Percentiles rank a stretch among this genome's conserved stretches.
Evolutionary conservation across 2,329 filamentous ascomycete genomes (phyloP).

Genomic region (Monosporascus sp.): DNA sequence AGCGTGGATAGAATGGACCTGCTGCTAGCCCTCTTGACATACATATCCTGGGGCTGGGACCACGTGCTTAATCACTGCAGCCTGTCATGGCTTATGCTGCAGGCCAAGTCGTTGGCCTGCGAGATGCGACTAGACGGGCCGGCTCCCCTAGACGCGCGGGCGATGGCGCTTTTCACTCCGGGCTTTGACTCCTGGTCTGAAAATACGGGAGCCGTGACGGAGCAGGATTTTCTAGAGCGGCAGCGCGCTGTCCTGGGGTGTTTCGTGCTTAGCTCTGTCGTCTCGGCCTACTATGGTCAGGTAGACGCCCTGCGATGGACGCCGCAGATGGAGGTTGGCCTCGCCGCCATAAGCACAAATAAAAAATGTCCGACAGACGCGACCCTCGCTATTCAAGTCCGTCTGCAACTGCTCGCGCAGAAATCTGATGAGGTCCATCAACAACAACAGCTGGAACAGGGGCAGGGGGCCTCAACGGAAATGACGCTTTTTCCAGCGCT

Average conservation of each 20-base stretch:
- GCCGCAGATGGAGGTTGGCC: slow-evolving; percentile 31
- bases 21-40: slow-evolving; percentile 30
- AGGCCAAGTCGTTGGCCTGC: slow-evolving; percentile 30
- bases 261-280: slow-evolving; percentile 23
- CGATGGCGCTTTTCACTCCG: slow-evolving; percentile 26
- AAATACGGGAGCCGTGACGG: slow-evolving; percentile 5
- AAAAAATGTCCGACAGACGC: slow-evolving; percentile 22
- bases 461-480: slow-evolving; percentile 1
- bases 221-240: slow-evolving; percentile 18
- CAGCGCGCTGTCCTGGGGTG: slow-evolving; percentile 26
- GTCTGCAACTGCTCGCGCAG: slow-evolving; percentile 29
- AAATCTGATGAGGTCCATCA: slow-evolving; percentile 24
- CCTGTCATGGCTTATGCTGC: slow-evolving; percentile 30
- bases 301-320: slow-evolving; percentile 31
- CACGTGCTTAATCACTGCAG: slow-evolving; percentile 25
- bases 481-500: slow-evolving; percentile 10
- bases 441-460: slow-evolving; percentile 18
- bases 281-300: slow-evolving; percentile 29
- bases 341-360: slow-evolving; percentile 21
- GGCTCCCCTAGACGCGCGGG: slow-evolving; percentile 20
- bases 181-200: slow-evolving; percentile 14
- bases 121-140: slow-evolving; percentile 30
- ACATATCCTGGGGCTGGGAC: slow-evolving; percentile 31
- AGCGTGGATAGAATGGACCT: slow-evolving; percentile 23
- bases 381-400: slow-evolving; percentile 28